phyloP scores from a whole-genome alignment of 371 early-diverging fungal species.

The Circinella umbellata region DNA sequence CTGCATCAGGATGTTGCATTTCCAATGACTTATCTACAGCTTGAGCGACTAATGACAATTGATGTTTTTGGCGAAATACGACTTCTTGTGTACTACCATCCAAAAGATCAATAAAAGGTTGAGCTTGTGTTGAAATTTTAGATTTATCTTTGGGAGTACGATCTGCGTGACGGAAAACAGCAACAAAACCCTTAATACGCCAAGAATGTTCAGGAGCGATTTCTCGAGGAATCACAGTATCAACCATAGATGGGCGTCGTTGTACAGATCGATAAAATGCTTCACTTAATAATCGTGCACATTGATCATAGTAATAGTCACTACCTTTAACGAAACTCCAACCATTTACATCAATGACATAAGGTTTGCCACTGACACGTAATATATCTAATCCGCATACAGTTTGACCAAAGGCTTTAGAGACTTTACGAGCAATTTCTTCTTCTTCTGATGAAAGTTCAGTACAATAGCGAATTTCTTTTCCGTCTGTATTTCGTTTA shows the following conservation, averaged over 20 bases:
- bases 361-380: conserved; percentile 83
- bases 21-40: conserved; percentile 70
- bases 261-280: conserved; percentile 48
- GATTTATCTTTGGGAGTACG: conserved; percentile 97
- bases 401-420: conserved; percentile 86
- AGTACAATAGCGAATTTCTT: conserved; percentile 94
- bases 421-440: conserved; percentile 82
- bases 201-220: conserved; percentile 84
- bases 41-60: conserved; percentile 68
- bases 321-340: conserved; percentile 99
- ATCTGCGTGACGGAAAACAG: conserved; percentile 95
- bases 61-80: conserved; percentile 77
- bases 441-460: conserved; percentile 83
- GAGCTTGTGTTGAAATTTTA: conserved; percentile 75
- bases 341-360: conserved; percentile 99
- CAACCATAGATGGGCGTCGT: conserved; percentile 61
- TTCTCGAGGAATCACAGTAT: conserved; percentile 57
- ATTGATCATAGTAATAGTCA: conserved; percentile 90
- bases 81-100: conserved; percentile 77
- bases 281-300: conserved; percentile 77
- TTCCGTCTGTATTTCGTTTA: conserved; percentile 94
- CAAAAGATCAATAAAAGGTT: conserved; percentile 73
- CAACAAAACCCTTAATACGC: conserved; percentile 91
- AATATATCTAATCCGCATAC: conserved; percentile 98
- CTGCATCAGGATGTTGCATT: conserved; percentile 57